phyloP scores from a whole-genome alignment of 1,284 basidiomycete species.

The Cronartium ribicola region DNA sequence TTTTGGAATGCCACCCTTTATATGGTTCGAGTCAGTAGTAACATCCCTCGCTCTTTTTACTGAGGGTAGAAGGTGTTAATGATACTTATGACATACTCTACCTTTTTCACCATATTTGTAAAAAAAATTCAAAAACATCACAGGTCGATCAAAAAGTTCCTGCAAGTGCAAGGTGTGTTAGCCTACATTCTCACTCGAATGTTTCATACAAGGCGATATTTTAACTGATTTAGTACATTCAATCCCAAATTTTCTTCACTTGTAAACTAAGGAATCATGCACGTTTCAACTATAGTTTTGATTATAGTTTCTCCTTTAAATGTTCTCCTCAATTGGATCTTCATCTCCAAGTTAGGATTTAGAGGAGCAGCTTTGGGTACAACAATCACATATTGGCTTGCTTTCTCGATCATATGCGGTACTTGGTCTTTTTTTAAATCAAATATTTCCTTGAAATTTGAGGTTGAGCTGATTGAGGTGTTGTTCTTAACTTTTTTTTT shows the following conservation, averaged over 20 bases:
- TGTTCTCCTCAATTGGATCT: constrained; percentile 59
- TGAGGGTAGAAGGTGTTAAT: neutral
- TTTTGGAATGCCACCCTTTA: constrained; percentile 65
- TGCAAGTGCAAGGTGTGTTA: constrained; percentile 67
- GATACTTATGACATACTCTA: neutral
- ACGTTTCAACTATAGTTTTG: constrained; percentile 63
- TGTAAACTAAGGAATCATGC: constrained; percentile 62
- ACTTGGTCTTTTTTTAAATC: constrained; percentile 52
- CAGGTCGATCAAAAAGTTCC: constrained; percentile 63
- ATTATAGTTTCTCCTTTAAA: constrained; percentile 63
- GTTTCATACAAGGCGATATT: neutral
- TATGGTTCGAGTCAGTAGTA: constrained; percentile 61
- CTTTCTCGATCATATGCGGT: constrained; percentile 59
- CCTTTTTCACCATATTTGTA: neutral
- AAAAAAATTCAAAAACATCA: neutral
- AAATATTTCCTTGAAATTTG: too few relatives aligned
- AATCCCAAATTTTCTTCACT: neutral
- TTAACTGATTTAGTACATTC: constrained; percentile 1
- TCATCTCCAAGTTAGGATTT: constrained; percentile 63
- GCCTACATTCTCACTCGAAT: constrained; percentile 1
- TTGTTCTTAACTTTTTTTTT: neutral
- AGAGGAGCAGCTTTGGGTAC: constrained; percentile 64
- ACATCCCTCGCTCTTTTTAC: neutral
- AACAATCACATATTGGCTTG: constrained; percentile 66
- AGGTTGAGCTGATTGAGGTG: neutral